A percentile compares a stretch with the other conserved stretches of the same genome.
Evolutionary conservation across 2,329 filamentous ascomycete species (phyloP).

Genomic region (Zarea fungicola): DNA sequence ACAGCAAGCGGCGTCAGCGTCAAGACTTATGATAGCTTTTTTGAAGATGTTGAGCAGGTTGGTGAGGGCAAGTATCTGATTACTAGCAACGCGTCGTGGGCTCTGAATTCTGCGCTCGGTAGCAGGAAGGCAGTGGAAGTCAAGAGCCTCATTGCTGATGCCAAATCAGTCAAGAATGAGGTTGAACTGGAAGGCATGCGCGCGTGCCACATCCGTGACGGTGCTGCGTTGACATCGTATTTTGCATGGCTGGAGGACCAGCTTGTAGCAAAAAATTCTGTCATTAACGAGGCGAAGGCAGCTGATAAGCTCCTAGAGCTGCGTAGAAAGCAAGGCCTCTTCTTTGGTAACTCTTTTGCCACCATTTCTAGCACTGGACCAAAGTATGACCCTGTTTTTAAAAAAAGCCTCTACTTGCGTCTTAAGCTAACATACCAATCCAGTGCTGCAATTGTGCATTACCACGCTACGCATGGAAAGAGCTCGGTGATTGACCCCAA

Average conservation of each 20-base stretch:
- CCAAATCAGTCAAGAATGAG: slow-evolving; percentile 92
- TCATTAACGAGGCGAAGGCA: slow-evolving; percentile 82
- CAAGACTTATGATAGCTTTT: slow-evolving; percentile 77
- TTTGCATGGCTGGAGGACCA: slow-evolving; percentile 97
- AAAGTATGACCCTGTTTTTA: slow-evolving; percentile 49
- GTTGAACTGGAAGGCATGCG: slow-evolving; percentile 89
- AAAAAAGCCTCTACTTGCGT: slow-evolving; percentile 41
- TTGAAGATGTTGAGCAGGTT: slow-evolving; percentile 63
- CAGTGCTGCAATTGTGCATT: slow-evolving; percentile 93
- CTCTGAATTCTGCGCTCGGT: slow-evolving; percentile 77
- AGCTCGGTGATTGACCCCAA: slow-evolving; percentile 81
- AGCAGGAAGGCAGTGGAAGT: slow-evolving; percentile 84
- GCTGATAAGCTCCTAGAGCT: slow-evolving; percentile 83
- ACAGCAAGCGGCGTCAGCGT: slow-evolving; percentile 65
- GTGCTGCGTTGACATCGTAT: slow-evolving; percentile 83
- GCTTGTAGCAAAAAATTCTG: slow-evolving; percentile 64
- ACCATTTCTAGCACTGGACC: slow-evolving; percentile 94
- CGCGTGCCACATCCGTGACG: slow-evolving; percentile 87
- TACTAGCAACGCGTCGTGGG: slow-evolving; percentile 90
- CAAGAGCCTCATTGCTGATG: slow-evolving; percentile 80
- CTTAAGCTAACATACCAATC: slow-evolving; percentile 7
- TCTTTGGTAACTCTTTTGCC: slow-evolving; percentile 86
- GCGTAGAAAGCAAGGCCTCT: slow-evolving; percentile 63
- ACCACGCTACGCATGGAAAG: slow-evolving; percentile 77
- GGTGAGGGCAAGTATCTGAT: slow-evolving; percentile 67